Evolutionary conservation across 2,329 filamentous ascomycete genomes (phyloP), one percentile per base, ranked within the genome.

Genomic region (Cercospora berteroae): DNA sequence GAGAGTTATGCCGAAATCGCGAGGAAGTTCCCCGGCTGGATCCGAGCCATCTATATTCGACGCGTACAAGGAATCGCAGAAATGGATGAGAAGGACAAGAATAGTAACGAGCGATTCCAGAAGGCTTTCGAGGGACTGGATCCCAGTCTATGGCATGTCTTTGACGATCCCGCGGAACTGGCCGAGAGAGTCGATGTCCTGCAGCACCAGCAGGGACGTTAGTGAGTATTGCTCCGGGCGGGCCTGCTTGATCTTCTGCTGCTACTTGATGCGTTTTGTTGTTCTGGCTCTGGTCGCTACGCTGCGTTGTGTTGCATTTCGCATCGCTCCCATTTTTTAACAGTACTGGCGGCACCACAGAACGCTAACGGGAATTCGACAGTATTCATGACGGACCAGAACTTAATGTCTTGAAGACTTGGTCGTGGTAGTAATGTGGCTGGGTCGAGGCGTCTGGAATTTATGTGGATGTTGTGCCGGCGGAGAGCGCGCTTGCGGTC

Each of bases 1-100:
- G 94, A 98, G 77, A 88, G 92, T 0, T 98, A 97, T 76, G 94
- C 89, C 29, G 89, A 94, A 72, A 88, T 92, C 79, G 93, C 85
- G 79, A 78, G 88, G 62, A 84, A 85, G 59, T 87, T 89, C 69
- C 89, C 89, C 0, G 87, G 85, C 6, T 97, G 93, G 92, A 87
- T 97, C 69, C 87, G 87, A 69, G 86, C 91, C 12, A 95, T 98
- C 57, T 90, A 92, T 70, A 96, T 97, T 74, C 87, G 94, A 63
- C 94, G 92, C 76, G 93, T 95, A 0, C 89, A 85, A 2, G 90
- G 94, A 69, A 76, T 95, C 25, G 88, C 89, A 0, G 86, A 90
- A 33, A 90, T 94, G 79, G 83, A 89, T 36, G 86, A 90, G 74
- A 91, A 91, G 79, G 93, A 92, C 74, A 88, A 89, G 74, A 84